Percentiles rank a stretch among this genome's conserved stretches.
Evolutionary conservation across 805 yeast genomes (phyloP).

Genomic region (Kazachstania africana): DNA sequence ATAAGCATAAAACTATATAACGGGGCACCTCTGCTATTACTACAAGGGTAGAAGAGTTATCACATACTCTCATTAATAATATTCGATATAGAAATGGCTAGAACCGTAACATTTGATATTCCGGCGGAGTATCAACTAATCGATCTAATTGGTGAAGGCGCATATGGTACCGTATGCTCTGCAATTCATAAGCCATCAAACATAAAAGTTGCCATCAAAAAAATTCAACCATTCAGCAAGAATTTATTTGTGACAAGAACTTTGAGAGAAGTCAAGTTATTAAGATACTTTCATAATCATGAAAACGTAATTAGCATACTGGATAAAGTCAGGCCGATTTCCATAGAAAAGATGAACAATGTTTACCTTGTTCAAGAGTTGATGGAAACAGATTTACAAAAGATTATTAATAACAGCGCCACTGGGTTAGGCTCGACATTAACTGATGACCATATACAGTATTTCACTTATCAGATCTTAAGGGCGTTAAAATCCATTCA

Average conservation of each 20-base stretch:
- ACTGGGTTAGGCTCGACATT: conserved; percentile 24
- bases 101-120: conserved; percentile 50
- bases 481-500: conserved; percentile 64
- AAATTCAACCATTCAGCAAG: conserved; percentile 58
- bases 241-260: conserved; percentile 59
- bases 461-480: conserved; percentile 56
- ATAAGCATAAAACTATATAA: too few relatives aligned
- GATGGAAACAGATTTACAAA: conserved; percentile 66
- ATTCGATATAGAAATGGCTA: too few relatives aligned
- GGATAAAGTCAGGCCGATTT: conserved; percentile 54
- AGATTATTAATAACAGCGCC: conserved; percentile 42
- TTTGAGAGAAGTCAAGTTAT: conserved; percentile 53
- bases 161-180: conserved; percentile 68
- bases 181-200: conserved; percentile 54
- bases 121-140: conserved; percentile 49
- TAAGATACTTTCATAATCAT: conserved; percentile 53
- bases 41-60: too few relatives aligned
- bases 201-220: conserved; percentile 63
- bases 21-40: too few relatives aligned
- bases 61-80: too few relatives aligned
- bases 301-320: conserved; percentile 59
- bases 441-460: conserved; percentile 58
- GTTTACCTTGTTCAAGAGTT: conserved; percentile 67
- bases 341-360: conserved; percentile 50
- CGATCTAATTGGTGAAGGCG: conserved; percentile 66